Conservation (phyloP, 2,329 filamentous ascomycete genomes). For the Arthrobotrys musiformis region DNA sequence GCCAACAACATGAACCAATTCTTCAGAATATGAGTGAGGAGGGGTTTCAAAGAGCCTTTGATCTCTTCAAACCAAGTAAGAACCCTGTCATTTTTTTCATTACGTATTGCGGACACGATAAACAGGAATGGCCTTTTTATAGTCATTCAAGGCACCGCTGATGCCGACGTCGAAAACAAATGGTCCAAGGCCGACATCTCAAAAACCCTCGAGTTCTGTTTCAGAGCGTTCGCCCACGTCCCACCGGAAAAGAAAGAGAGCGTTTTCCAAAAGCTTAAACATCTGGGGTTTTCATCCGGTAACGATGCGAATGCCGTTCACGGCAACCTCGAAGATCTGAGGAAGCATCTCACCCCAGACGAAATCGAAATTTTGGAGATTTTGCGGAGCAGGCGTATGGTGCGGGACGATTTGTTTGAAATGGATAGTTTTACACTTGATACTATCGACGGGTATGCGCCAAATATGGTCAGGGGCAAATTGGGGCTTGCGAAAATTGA, state of each 20-base stretch:
- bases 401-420: constrained; percentile 61
- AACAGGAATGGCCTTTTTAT: not conserved
- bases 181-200: constrained; percentile 61
- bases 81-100: constrained; percentile 57
- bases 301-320: not conserved
- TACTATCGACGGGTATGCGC: constrained; percentile 59
- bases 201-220: constrained; percentile 62
- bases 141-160: constrained; percentile 64
- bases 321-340: not conserved
- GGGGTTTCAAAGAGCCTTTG: constrained; percentile 65
- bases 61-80: constrained; percentile 63
- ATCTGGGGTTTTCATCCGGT: constrained; percentile 30
- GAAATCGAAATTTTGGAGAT: constrained; percentile 59
- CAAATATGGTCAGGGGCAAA: constrained; percentile 58
- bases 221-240: constrained; percentile 60
- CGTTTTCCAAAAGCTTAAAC: constrained; percentile 37
- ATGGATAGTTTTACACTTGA: constrained; percentile 61
- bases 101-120: no score
- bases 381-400: constrained; percentile 60
- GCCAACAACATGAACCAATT: no score
- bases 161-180: constrained; percentile 57
- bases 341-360: constrained; percentile 43
- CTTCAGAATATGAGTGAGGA: no score
- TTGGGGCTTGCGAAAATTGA: constrained; percentile 56
- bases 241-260: constrained; percentile 36